Conservation (phyloP, 495 filamentous ascomycete genomes). For the Hypomontagnella monticulosa region DNA sequence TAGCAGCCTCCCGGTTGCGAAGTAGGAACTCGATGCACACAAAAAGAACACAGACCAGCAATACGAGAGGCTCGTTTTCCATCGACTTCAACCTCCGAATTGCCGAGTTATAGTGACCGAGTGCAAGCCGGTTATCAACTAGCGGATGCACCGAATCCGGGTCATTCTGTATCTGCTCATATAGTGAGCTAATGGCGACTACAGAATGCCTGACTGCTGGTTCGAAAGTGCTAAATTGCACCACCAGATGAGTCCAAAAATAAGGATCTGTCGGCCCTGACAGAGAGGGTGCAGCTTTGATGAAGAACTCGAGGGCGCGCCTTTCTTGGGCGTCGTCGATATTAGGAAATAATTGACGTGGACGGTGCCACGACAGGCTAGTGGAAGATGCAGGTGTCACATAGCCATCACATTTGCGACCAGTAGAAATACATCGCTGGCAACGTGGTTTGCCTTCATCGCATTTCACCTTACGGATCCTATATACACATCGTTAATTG, state of each 20-base stretch:
- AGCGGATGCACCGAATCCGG: conserved; percentile 30
- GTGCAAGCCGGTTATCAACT: conserved; percentile 53
- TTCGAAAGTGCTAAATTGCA: conserved; percentile 65
- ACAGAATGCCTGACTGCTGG: conserved; percentile 70
- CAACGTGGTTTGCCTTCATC: conserved; percentile 62
- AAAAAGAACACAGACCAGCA: conserved; percentile 67
- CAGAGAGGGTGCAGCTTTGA: conserved; percentile 56
- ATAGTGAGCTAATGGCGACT: conserved; percentile 64
- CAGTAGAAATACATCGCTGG: conserved; percentile 56
- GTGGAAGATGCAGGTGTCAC: conserved; percentile 14
- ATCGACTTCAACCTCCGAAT: conserved; percentile 55
- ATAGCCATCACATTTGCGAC: conserved; percentile 59
- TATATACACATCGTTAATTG: conserved; percentile 29
- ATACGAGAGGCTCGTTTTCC: conserved; percentile 55
- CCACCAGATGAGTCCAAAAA: conserved; percentile 67
- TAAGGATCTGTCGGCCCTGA: conserved; percentile 61
- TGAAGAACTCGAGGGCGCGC: conserved; percentile 64
- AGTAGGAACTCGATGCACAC: conserved; percentile 67
- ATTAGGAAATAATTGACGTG: conserved; percentile 36
- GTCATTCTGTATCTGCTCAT: conserved; percentile 47
- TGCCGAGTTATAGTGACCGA: conserved; percentile 65
- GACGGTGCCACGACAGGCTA: conserved; percentile 35
- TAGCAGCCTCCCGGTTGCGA: conserved; percentile 57
- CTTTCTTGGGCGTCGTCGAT: conserved; percentile 42
- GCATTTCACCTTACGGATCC: conserved; percentile 63